Evolutionary conservation across 495 filamentous ascomycete genomes (phyloP).

Genomic region (Neurospora tetraspora): DNA sequence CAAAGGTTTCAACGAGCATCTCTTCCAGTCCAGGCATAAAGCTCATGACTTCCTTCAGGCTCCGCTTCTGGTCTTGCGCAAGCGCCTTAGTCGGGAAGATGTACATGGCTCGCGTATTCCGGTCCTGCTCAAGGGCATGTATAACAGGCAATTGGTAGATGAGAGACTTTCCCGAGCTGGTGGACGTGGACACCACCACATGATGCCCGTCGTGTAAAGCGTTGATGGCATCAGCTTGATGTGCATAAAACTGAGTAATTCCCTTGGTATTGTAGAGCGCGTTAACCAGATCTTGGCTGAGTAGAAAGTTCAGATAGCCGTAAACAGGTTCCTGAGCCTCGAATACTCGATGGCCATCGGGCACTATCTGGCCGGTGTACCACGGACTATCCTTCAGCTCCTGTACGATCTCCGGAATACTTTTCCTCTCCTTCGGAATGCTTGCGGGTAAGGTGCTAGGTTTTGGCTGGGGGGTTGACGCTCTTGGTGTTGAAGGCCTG

Average conservation of each 20-base stretch:
- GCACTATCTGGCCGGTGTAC: slow-evolving; percentile 90
- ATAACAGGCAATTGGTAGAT: slow-evolving; percentile 95
- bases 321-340: slow-evolving; percentile 76
- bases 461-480: slow-evolving; percentile 17
- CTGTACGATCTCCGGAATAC: slow-evolving; percentile 72
- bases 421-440: slow-evolving; percentile 77
- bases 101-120: slow-evolving; percentile 78
- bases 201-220: slow-evolving; percentile 70
- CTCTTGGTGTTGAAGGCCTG: slow-evolving; percentile 14
- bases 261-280: slow-evolving; percentile 82
- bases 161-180: slow-evolving; percentile 89
- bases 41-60: slow-evolving; percentile 70
- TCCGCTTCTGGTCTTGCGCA: slow-evolving; percentile 88
- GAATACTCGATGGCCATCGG: slow-evolving; percentile 87
- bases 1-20: slow-evolving; percentile 81
- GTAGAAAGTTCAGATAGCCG: slow-evolving; percentile 74
- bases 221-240: slow-evolving; percentile 95
- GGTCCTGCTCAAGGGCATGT: slow-evolving; percentile 72
- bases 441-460: slow-evolving; percentile 43
- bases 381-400: slow-evolving; percentile 75
- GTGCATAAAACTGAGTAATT: slow-evolving; percentile 82
- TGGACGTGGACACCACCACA: slow-evolving; percentile 91
- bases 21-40: slow-evolving; percentile 72
- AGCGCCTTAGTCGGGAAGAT: slow-evolving; percentile 98
- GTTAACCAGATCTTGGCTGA: slow-evolving; percentile 88